These are phyloP conservation scores for Colletotrichum euphorbiae DNA, from an alignment of 2,329 filamentous ascomycete species.

Conservation along the genomic window DNA sequence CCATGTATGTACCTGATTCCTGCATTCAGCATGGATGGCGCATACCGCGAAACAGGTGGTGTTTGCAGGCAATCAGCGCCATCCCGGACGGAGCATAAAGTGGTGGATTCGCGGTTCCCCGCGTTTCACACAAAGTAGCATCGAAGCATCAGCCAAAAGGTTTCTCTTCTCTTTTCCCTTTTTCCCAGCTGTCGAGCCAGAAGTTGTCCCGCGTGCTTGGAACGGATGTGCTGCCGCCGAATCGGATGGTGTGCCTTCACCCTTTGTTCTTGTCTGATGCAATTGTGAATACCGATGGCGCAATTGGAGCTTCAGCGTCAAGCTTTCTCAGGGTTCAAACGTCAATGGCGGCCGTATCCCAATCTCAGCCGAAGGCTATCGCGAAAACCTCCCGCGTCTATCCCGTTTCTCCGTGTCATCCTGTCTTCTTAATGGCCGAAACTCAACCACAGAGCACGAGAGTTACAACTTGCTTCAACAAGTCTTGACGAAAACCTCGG, in stretches of 20 bases:
- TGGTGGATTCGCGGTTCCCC: conserved; percentile 17
- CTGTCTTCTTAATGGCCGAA: not conserved
- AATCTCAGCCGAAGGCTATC: not conserved
- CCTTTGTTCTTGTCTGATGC: conserved; percentile 8
- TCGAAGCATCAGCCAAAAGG: too few species aligned
- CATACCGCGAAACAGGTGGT: not conserved
- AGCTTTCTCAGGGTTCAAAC: conserved; percentile 2
- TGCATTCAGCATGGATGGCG: not conserved
- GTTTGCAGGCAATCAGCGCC: conserved; percentile 14
- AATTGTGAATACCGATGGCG: conserved; percentile 34
- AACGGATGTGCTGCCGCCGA: not conserved
- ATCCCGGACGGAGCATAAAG: conserved; percentile 11
- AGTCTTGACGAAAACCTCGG: not conserved
- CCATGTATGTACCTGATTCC: not conserved
- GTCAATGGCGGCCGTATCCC: conserved; percentile 1
- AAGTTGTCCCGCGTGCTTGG: not conserved
- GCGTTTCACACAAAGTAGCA: not conserved
- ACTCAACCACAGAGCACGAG: not conserved
- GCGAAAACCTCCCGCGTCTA: not conserved
- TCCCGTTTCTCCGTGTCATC: not conserved
- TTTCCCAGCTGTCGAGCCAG: too few species aligned
- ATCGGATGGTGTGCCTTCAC: not conserved
- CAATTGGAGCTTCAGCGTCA: conserved; percentile 3
- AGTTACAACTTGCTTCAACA: conserved; percentile 16
- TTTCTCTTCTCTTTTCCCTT: too few species aligned